A percentile compares a stretch with the other conserved stretches of the same genome.
Evolutionary conservation across 2,329 filamentous ascomycete genomes (phyloP).

Genomic region (Aspergillus unguis): DNA sequence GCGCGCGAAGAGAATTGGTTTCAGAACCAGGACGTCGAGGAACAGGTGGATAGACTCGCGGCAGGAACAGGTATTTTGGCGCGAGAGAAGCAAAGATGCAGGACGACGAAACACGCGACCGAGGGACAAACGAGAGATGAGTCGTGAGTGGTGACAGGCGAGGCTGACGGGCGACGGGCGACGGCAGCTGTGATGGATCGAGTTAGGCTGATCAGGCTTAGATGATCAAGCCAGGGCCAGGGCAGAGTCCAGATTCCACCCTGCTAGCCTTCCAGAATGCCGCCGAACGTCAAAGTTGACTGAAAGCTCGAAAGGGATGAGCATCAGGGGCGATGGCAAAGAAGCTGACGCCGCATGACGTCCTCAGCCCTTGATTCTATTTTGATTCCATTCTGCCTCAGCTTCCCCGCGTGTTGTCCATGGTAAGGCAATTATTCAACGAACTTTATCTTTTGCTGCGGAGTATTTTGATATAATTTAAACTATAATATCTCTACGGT

Average conservation of each 20-base stretch:
- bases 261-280: no score
- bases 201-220: constrained; percentile 4
- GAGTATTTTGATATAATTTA: no score
- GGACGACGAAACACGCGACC: constrained; percentile 19
- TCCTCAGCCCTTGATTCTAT: no score
- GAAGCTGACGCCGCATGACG: no score
- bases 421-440: no score
- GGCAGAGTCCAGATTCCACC: background rate
- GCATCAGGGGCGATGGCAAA: no score
- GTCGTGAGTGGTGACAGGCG: background rate
- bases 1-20: constrained; percentile 13
- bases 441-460: no score
- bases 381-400: no score
- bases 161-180: background rate
- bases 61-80: constrained; percentile 5
- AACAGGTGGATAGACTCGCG: background rate
- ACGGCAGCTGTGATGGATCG: constrained; percentile 6
- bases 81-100: background rate
- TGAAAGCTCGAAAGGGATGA: no score
- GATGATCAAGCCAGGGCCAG: background rate
- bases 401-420: no score
- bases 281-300: no score
- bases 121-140: constrained; percentile 10
- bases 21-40: background rate
- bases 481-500: no score